These are phyloP conservation scores for Pseudocercospora ulei DNA, from an alignment of 2,329 filamentous ascomycete genomes.

Conservation along the genomic window DNA sequence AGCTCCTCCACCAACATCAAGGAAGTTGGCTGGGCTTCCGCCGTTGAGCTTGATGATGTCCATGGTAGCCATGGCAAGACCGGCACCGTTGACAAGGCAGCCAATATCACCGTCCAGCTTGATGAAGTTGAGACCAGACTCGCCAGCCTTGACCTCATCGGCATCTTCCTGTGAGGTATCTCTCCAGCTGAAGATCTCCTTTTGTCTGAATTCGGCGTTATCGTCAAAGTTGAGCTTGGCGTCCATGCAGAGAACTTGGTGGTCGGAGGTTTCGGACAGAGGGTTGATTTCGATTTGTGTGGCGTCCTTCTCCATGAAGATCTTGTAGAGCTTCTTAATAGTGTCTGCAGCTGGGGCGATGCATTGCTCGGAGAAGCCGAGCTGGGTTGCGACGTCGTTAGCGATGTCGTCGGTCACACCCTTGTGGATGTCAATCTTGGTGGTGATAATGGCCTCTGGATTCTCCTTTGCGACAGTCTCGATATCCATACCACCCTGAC, in stretches of 20 bases:
- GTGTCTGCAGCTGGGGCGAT: conserved; percentile 89
- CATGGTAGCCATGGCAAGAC: conserved; percentile 99
- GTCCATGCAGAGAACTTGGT: conserved; percentile 98
- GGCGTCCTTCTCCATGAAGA: conserved; percentile 96
- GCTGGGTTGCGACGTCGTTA: conserved; percentile 73
- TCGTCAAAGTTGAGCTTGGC: conserved; percentile 98
- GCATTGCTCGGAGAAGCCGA: conserved; percentile 97
- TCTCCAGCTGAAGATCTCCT: conserved; percentile 89
- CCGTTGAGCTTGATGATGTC: conserved; percentile 99
- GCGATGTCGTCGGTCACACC: conserved; percentile 96
- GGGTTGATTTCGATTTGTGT: conserved; percentile 99
- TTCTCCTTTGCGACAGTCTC: conserved; percentile 97
- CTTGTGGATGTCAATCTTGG: conserved; percentile 81
- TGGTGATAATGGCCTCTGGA: conserved; percentile 91
- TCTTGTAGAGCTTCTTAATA: conserved; percentile 97
- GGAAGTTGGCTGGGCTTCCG: conserved; percentile 91
- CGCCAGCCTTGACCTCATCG: conserved; percentile 91
- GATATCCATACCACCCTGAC: conserved; percentile 98
- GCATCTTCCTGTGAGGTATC: conserved; percentile 92
- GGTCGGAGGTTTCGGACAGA: conserved; percentile 92
- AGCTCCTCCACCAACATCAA: conserved; percentile 95
- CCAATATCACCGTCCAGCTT: conserved; percentile 99
- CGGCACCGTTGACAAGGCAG: conserved; percentile 96
- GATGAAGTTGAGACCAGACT: conserved; percentile 97
- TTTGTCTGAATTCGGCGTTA: conserved; percentile 96